Evolutionary conservation across 352 stramenopile genomes (phyloP).

Genomic region (Aphanomyces astaci): DNA sequence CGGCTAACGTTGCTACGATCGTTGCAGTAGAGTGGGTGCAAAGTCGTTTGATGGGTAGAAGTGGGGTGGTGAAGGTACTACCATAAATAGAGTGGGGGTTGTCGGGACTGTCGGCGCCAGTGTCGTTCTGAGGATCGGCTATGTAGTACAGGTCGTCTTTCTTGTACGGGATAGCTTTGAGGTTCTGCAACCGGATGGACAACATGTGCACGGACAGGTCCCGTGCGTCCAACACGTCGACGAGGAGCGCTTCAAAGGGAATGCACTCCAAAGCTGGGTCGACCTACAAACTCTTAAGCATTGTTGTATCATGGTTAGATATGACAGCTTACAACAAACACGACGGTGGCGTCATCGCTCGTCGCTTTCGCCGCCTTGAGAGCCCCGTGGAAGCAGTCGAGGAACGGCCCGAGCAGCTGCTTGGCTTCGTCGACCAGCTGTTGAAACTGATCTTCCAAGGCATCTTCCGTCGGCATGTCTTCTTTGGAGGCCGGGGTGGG

Average conservation of each 20-base stretch:
- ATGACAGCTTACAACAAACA: slow-evolving; percentile 35
- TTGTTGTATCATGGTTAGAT: neutral
- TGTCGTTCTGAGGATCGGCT: slow-evolving; percentile 54
- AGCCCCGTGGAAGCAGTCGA: slow-evolving; percentile 41
- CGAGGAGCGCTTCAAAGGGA: slow-evolving; percentile 46
- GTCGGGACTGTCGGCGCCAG: slow-evolving; percentile 25
- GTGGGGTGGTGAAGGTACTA: neutral
- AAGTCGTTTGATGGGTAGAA: too few relatives aligned
- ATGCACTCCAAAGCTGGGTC: slow-evolving; percentile 44
- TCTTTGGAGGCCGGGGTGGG: neutral
- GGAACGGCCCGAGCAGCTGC: slow-evolving; percentile 42
- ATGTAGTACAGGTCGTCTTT: slow-evolving; percentile 56
- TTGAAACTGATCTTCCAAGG: slow-evolving; percentile 47
- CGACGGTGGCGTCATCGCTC: slow-evolving; percentile 34
- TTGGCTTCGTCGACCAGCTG: slow-evolving; percentile 38
- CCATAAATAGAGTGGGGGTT: slow-evolving; percentile 5
- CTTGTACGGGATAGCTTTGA: slow-evolving; percentile 47
- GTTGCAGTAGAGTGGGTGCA: too few relatives aligned
- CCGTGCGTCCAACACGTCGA: slow-evolving; percentile 33
- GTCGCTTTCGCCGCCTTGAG: slow-evolving; percentile 37
- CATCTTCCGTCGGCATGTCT: slow-evolving; percentile 25
- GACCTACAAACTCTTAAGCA: neutral
- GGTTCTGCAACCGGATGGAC: slow-evolving; percentile 37
- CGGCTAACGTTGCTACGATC: slow-evolving; percentile 4
- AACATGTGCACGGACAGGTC: slow-evolving; percentile 72